These are phyloP conservation scores for Arctium minus DNA, from an alignment of 129 eudicot species.

Conservation along the genomic window DNA sequence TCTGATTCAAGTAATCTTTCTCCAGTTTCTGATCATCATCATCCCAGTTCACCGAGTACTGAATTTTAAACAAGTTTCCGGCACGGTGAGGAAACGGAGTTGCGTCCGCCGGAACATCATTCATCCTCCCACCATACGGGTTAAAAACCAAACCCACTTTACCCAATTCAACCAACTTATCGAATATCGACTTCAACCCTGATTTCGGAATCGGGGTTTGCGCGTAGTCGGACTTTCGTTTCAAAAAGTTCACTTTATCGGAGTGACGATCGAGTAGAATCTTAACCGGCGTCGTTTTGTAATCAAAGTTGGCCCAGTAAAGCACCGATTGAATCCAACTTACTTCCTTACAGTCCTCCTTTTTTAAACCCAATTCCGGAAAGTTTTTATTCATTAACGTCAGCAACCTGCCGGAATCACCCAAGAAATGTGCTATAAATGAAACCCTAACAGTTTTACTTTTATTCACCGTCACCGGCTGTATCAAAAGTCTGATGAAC, in stretches of 20 bases:
- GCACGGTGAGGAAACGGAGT: constrained; percentile 60
- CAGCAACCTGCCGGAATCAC: constrained; percentile 13
- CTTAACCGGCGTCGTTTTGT: constrained; percentile 7
- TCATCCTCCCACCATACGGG: constrained; percentile 56
- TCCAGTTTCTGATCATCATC: constrained; percentile 23
- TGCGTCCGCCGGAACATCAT: constrained; percentile 33
- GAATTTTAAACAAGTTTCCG: constrained; percentile 51
- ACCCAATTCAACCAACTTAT: constrained; percentile 30
- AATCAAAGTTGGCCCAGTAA: constrained; percentile 20
- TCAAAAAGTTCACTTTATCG: constrained; percentile 27
- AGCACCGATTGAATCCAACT: constrained; percentile 32
- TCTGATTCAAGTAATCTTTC: constrained; percentile 24
- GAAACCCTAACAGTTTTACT: constrained; percentile 11
- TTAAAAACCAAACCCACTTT: constrained; percentile 31
- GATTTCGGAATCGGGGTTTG: constrained; percentile 34
- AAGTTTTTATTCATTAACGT: constrained; percentile 19
- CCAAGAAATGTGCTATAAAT: constrained; percentile 28
- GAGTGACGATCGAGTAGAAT: constrained; percentile 27
- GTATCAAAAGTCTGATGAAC: constrained; percentile 22
- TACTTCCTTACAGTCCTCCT: constrained; percentile 26
- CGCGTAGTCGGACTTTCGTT: constrained; percentile 46
- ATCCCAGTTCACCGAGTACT: constrained; percentile 44
- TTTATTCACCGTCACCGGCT: neutral
- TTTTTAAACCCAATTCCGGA: constrained; percentile 27
- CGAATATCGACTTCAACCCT: constrained; percentile 26